A percentile compares a stretch with the other conserved stretches of the same genome.
These are phyloP conservation scores for Vaucheria bursata DNA, from an alignment of 352 stramenopile species.

Conservation along the genomic window DNA sequence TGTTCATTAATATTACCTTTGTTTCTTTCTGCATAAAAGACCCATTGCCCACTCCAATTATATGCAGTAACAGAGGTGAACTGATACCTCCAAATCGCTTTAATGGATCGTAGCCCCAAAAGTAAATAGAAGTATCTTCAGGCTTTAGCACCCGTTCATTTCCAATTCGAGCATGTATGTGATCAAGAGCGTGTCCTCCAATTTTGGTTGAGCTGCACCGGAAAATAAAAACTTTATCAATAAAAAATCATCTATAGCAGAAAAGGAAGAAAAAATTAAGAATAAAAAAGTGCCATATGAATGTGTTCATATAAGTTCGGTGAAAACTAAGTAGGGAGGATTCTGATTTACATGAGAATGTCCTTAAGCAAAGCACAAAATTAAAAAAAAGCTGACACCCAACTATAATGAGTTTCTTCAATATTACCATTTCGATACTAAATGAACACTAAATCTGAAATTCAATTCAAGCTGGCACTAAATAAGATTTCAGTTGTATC, in stretches of 20 bases:
- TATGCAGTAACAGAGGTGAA: background rate
- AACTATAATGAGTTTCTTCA: no score
- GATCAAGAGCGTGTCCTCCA: slow-evolving; percentile 30
- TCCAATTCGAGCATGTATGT: slow-evolving; percentile 8
- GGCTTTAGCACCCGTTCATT: no score
- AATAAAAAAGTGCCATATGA: background rate
- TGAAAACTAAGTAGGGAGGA: background rate
- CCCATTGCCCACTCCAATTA: background rate
- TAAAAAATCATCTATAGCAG: background rate
- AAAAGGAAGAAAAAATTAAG: background rate
- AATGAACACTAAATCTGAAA: no score
- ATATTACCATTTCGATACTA: no score
- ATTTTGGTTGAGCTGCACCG: slow-evolving; percentile 31
- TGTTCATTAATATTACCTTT: no score
- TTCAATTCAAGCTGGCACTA: no score
- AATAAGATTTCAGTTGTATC: no score
- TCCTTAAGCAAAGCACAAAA: background rate
- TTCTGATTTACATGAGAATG: background rate
- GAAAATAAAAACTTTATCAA: background rate
- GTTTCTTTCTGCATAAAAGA: background rate
- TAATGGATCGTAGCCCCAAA: background rate
- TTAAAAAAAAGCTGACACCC: background rate
- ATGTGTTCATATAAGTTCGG: background rate
- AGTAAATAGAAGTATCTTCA: background rate
- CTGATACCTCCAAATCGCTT: background rate